These are phyloP conservation scores for Orbilia ellipsospora DNA, from an alignment of 2,329 filamentous ascomycete genomes.

Conservation along the genomic window DNA sequence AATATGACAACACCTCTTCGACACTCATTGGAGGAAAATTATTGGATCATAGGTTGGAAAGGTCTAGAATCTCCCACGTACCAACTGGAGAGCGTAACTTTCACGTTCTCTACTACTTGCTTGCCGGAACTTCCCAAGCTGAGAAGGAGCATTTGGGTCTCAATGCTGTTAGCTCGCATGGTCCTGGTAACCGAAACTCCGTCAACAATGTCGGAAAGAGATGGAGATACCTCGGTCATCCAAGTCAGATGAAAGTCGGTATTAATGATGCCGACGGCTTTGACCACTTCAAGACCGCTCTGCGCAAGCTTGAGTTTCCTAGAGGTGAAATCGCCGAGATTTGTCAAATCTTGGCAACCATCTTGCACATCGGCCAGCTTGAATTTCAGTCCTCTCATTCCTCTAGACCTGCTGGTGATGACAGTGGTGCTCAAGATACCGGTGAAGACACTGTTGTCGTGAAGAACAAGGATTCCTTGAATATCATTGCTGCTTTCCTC, in stretches of 20 bases:
- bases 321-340: constrained; percentile 94
- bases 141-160: constrained; percentile 88
- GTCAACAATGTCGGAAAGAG: constrained; percentile 73
- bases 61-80: constrained; percentile 88
- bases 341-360: constrained; percentile 90
- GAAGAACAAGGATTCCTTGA: constrained; percentile 90
- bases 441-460: constrained; percentile 85
- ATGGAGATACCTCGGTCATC: constrained; percentile 96
- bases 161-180: constrained; percentile 68
- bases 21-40: constrained; percentile 93
- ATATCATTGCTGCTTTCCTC: constrained; percentile 90
- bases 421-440: constrained; percentile 95
- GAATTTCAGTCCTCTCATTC: constrained; percentile 87
- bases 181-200: constrained; percentile 68
- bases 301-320: constrained; percentile 93
- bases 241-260: constrained; percentile 94
- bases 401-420: constrained; percentile 82
- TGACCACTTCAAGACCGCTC: constrained; percentile 94
- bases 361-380: constrained; percentile 96
- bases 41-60: constrained; percentile 89
- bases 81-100: constrained; percentile 97
- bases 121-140: constrained; percentile 88
- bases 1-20: constrained; percentile 93
- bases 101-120: constrained; percentile 92
- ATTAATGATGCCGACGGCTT: constrained; percentile 97